These are phyloP conservation scores for Pleurotus giganteus DNA, from an alignment of 768 basidiomycete genomes.

Conservation along the genomic window DNA sequence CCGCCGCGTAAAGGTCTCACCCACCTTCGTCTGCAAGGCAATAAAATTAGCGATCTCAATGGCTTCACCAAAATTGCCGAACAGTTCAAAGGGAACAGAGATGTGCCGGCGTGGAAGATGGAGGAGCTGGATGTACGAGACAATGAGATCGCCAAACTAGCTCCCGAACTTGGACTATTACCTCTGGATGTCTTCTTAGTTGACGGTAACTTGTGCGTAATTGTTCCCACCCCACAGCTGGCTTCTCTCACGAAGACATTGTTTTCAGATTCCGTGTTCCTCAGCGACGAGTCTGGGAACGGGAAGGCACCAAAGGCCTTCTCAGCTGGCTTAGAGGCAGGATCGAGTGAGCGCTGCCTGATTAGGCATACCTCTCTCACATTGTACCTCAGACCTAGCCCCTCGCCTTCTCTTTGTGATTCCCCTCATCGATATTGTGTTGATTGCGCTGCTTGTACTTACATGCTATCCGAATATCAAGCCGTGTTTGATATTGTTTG, in stretches of 20 bases:
- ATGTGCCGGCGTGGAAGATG: slow-evolving; percentile 66
- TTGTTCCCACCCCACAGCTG: not conserved
- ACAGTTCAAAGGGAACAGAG: slow-evolving; percentile 62
- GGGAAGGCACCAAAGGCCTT: slow-evolving; percentile 81
- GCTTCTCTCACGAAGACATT: not conserved
- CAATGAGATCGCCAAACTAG: slow-evolving; percentile 72
- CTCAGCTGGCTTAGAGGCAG: slow-evolving; percentile 77
- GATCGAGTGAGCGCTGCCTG: slow-evolving; percentile 59
- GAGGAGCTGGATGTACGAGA: slow-evolving; percentile 84
- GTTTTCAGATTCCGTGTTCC: slow-evolving; percentile 73
- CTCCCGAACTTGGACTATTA: slow-evolving; percentile 67
- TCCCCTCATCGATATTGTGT: too few relatives aligned
- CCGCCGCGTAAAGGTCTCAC: slow-evolving; percentile 48
- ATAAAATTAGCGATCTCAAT: slow-evolving; percentile 57
- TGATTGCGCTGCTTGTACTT: too few relatives aligned
- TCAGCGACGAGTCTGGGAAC: slow-evolving; percentile 78
- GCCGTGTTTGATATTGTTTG: not conserved
- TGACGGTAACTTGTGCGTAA: slow-evolving; percentile 77
- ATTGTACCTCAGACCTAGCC: not conserved
- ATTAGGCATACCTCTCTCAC: not conserved
- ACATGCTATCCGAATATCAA: too few relatives aligned
- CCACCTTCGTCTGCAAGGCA: slow-evolving; percentile 68
- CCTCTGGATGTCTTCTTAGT: slow-evolving; percentile 81
- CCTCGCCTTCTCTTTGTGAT: too few relatives aligned
- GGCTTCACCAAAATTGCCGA: slow-evolving; percentile 63